Conservation (phyloP, 148 eudicot species). For the Linanthus parryae region DNA sequence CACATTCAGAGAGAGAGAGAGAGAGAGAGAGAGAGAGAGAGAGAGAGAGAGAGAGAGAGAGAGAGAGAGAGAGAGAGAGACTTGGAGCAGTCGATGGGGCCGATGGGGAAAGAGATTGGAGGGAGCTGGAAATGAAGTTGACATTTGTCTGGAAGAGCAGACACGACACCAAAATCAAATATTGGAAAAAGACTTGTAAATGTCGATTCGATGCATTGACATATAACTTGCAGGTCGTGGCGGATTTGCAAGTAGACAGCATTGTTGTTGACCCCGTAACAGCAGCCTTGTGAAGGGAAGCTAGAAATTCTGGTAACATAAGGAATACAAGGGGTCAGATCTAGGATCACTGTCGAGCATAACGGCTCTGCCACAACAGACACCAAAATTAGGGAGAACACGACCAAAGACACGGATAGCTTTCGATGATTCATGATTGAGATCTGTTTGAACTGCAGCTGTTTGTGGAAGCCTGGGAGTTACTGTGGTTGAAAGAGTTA, state of each 20-base stretch:
- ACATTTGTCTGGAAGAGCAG: not conserved
- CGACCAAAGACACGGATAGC: not conserved
- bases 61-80: too few species aligned
- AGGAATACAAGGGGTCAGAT: not conserved
- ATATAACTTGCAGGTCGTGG: not conserved
- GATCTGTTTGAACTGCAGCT: too few species aligned
- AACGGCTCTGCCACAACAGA: not conserved
- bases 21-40: not conserved
- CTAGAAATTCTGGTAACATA: not conserved
- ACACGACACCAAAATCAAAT: not conserved
- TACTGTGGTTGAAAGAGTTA: too few species aligned
- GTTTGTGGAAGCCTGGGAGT: too few species aligned
- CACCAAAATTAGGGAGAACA: not conserved
- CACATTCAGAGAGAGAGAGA: too few species aligned
- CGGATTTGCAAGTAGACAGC: not conserved
- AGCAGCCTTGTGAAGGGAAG: not conserved
- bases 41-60: not conserved
- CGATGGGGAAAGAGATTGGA: not conserved
- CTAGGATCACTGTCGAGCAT: not conserved
- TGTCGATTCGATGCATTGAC: not conserved
- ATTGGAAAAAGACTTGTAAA: not conserved
- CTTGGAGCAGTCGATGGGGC: not conserved
- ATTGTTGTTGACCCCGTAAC: not conserved
- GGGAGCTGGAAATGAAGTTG: not conserved
- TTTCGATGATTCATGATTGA: too few species aligned